Evolutionary conservation across 2,329 filamentous ascomycete species (phyloP), one percentile per base, ranked within the genome.

Genomic region (Aspergillus calidoustus): DNA sequence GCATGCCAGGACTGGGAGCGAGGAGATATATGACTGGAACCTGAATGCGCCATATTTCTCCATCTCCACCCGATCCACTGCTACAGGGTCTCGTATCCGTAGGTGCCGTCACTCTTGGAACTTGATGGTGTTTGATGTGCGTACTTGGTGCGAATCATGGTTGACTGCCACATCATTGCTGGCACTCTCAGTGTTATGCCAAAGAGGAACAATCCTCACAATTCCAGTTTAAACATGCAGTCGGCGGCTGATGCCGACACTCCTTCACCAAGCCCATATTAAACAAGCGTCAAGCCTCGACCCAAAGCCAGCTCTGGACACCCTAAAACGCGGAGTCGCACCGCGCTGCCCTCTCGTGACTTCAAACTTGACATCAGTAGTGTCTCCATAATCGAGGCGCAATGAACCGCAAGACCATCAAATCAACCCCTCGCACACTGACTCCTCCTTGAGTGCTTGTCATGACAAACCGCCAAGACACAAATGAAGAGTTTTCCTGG

Each of bases 401-500:
- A 48, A 48, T 13, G 34, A 11, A 28, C 3, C 6, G 6, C 25
- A 4, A 11, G 11, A 1, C 34, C 34, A 15, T 38, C 15, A 15
- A 15, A 15, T 15, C 11, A 38, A 15, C 11, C 15, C 11, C 34
- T 38, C 34, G 11, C 34, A 38, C 11, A 8, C 1, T 41, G 34
- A 50, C n/a, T 4, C 25, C 6, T 28, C 4, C 25, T 28, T 28
- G 2, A 28, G 6, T 28, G 25, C 25, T 28, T 28, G 25, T 28
- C 25, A 28, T 28, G 25, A 28, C 25, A 28, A 28, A 50, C 28
- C 25, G 48, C 48, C 48, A 50, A 50, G 48, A 30, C 5, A 3
- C 23, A 30, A 28, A 17, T 50, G 48, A 50, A 50, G 48, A 50
- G 48, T 50, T 50, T 50, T 41, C 34, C 48, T 50, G 48, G 3